Percentiles rank a stretch among this genome's conserved stretches.
phyloP scores from a whole-genome alignment of 257 asterid genomes.

The Jacaranda copaia region DNA sequence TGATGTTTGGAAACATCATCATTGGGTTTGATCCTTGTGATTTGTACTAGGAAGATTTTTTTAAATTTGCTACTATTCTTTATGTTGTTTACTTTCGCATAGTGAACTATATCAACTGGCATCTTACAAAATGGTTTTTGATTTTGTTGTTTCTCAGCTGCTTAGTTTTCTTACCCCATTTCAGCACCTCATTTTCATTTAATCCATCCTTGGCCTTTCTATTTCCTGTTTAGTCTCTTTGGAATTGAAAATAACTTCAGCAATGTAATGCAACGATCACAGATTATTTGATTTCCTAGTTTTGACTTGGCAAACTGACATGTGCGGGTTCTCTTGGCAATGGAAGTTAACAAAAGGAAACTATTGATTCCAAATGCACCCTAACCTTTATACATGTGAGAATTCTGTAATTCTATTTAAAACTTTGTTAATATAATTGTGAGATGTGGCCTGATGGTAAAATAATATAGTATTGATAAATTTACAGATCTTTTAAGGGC shows the following conservation, averaged over 20 bases:
- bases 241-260: not conserved
- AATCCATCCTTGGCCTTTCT: not conserved
- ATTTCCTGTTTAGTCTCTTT: not conserved
- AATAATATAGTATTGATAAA: slow-evolving; percentile 8
- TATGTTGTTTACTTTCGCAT: not conserved
- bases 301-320: slow-evolving; percentile 6
- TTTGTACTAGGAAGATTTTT: not conserved
- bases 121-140: slow-evolving; percentile 4
- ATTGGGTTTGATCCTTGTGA: not conserved
- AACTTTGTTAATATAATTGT: slow-evolving; percentile 3
- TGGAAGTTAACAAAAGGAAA: not conserved
- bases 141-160: slow-evolving; percentile 8
- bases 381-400: not conserved
- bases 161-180: not conserved
- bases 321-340: not conserved
- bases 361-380: not conserved
- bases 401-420: not conserved
- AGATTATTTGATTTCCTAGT: not conserved
- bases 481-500: slow-evolving; percentile 11
- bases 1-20: slow-evolving; percentile 8
- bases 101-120: not conserved
- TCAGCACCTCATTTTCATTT: slow-evolving; percentile 4
- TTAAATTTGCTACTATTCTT: not conserved
- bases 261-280: not conserved
- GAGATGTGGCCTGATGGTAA: slow-evolving; percentile 10